A percentile compares a stretch with the other conserved stretches of the same genome.
phyloP scores from a whole-genome alignment of 1,284 basidiomycete species.

The Hypsizygus ulmarius region DNA sequence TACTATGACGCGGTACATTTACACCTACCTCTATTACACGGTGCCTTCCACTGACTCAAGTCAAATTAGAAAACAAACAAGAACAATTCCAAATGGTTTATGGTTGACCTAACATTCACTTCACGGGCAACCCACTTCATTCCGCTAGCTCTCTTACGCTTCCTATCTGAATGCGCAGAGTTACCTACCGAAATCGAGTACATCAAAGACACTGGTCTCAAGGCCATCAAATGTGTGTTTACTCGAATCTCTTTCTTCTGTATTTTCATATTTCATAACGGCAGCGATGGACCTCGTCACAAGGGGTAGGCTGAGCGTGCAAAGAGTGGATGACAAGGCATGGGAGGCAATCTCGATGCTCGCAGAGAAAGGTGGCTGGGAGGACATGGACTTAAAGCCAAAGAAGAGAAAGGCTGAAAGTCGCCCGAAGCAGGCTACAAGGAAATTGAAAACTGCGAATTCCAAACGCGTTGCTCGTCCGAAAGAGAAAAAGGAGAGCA shows the following conservation, averaged over 20 bases:
- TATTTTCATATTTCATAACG: background rate
- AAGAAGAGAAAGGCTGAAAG: constrained; percentile 22
- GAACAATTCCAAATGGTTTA: constrained; percentile 86
- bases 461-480: constrained; percentile 2
- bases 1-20: constrained; percentile 78
- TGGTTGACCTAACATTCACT: constrained; percentile 83
- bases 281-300: constrained; percentile 79
- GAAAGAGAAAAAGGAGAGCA: constrained; percentile 12
- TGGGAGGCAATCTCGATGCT: constrained; percentile 69
- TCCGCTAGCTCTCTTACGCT: constrained; percentile 74
- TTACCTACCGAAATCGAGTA: constrained; percentile 60
- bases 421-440: constrained; percentile 12
- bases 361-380: constrained; percentile 75
- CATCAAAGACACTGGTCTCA: constrained; percentile 57
- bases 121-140: constrained; percentile 72
- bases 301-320: constrained; percentile 85
- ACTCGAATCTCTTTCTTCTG: background rate
- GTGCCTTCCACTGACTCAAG: background rate
- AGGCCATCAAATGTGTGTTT: constrained; percentile 57
- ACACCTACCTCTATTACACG: constrained; percentile 19
- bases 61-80: constrained; percentile 66
- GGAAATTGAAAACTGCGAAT: constrained; percentile 13
- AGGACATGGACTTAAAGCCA: constrained; percentile 36
- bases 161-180: constrained; percentile 47
- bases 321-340: constrained; percentile 70